phyloP scores from a whole-genome alignment of 2,329 filamentous ascomycete genomes.

The Fragosphaeria purpurea region DNA sequence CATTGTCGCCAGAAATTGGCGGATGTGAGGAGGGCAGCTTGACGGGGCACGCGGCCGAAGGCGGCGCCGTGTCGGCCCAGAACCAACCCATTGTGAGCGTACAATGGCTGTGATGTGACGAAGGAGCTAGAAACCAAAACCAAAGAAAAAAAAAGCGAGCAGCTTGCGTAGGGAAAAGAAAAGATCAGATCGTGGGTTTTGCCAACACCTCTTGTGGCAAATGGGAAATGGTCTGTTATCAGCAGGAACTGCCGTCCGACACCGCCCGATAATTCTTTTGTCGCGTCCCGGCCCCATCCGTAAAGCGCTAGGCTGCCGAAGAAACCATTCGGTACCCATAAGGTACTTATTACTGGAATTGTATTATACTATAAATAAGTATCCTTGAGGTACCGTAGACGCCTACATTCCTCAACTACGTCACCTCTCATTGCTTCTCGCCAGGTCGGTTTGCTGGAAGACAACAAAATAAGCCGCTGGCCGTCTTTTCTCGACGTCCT shows the following conservation, averaged over 20 bases:
- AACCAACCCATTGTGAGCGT: conserved; percentile 48
- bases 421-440: neutral
- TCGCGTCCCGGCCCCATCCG: conserved; percentile 3
- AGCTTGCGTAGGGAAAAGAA: no score
- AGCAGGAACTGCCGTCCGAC: conserved; percentile 8
- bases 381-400: no score
- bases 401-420: conserved; percentile 6
- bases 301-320: no score
- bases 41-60: conserved; percentile 11
- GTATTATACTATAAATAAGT: no score
- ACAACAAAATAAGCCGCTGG: no score
- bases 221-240: conserved; percentile 7
- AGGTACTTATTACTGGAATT: no score
- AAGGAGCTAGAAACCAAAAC: neutral
- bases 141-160: conserved; percentile 4
- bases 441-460: no score
- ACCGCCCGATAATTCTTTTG: conserved; percentile 7
- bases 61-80: conserved; percentile 42
- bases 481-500: neutral
- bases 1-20: conserved; percentile 11
- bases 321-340: no score
- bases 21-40: conserved; percentile 10
- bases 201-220: no score
- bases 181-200: no score
- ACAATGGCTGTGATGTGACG: neutral